Conservation (phyloP, 257 asterid genomes). For the Fraxinus quadrangulata region DNA sequence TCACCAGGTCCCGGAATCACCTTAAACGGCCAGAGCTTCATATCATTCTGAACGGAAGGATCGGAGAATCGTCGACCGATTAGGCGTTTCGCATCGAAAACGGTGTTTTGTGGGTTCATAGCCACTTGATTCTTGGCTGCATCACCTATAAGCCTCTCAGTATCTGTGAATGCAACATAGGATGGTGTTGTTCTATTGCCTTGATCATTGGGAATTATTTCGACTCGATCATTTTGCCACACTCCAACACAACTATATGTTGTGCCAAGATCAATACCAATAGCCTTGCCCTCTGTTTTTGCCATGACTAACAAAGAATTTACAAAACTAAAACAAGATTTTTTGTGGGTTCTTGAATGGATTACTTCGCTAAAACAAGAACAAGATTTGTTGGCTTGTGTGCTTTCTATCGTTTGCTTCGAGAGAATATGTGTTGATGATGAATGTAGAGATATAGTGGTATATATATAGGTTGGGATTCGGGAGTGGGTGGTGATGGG, state of each 20-base stretch:
- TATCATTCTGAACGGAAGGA: not conserved
- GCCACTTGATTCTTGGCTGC: conserved; percentile 17
- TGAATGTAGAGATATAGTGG: not conserved
- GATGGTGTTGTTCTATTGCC: conserved; percentile 14
- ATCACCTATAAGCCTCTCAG: conserved; percentile 7
- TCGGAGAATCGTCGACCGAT: conserved; percentile 6
- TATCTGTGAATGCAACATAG: conserved; percentile 11
- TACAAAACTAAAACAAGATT: not conserved
- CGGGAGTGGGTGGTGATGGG: not conserved
- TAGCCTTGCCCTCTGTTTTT: conserved; percentile 3
- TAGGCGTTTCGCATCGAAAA: conserved; percentile 17
- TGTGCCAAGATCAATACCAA: conserved; percentile 13
- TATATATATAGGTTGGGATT: not conserved
- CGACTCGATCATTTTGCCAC: conserved; percentile 7
- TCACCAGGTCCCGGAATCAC: conserved; percentile 2
- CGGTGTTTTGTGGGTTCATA: conserved; percentile 11
- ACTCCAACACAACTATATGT: conserved; percentile 17
- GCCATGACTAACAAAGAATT: not conserved
- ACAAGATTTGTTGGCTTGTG: not conserved
- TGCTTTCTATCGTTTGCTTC: not conserved
- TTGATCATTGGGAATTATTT: conserved; percentile 7
- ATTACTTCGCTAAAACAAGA: not conserved
- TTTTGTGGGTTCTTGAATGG: not conserved
- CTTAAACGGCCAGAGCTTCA: conserved; percentile 17
- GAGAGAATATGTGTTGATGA: not conserved